Base-by-base conservation (phyloP, 805 yeast genomes). In the Yarrowia yakushimensis region DNA sequence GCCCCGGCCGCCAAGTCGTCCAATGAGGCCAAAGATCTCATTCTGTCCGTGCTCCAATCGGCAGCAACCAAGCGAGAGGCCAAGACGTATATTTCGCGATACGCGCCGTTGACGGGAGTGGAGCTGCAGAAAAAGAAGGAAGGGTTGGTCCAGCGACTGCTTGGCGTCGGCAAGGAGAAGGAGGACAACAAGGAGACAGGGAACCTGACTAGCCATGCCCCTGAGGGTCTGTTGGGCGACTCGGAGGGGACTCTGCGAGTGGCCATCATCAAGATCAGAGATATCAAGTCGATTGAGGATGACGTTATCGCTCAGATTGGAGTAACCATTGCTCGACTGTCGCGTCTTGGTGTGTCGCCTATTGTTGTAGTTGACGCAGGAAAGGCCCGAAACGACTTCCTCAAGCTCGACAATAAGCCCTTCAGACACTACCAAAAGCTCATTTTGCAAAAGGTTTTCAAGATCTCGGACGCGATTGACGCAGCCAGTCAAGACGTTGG, bases 11-110 rank as follows among this genome's bases (percentile, higher is more conserved):
- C 48, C 8, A 39, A 41, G 20, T 55, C 61, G 37, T 39, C 61
- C 48, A 55, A 55, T 27, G 65, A 66, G 37, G 63, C 65, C 36
- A 59, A 70, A 18, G 89, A 88, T 62, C 76, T 93, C 57, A 86
- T 93, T n/a, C 76, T 90, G 17, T 85, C 97, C 1, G 91, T 93
- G 23, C 78, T 93, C 63, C 86, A 86, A 69, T 86, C 97, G 1
- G 89, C 97, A 4, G 96, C 97, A 6, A 93, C 98, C 0, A 92
- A 90, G 72, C 79, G 99, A 65, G 98, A 93, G 70, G 96, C 97
- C 5, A 81, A 83, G 66, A 87, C 86, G 66, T 93, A 92, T 70
- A 75, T 93, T 50, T 77, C 82, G 34, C 88, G 86, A 70, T 93
- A 92, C 70, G 74, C 63, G 50, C 36, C 66, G 64, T 12, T 57